phyloP scores from a whole-genome alignment of 768 basidiomycete species.

The Chlorophyllum brunneum region DNA sequence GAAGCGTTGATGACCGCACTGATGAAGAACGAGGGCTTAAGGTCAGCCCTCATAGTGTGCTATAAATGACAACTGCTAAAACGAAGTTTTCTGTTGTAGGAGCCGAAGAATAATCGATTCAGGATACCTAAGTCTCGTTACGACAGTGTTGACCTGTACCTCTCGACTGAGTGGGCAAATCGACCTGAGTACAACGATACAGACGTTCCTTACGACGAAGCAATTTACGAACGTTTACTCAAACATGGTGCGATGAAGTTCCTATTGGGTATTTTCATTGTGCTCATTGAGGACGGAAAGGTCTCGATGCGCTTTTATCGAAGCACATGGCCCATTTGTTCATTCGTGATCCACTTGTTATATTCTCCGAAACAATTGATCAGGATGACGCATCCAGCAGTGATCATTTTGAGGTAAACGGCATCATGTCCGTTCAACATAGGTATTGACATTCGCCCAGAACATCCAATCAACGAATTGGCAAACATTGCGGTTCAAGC shows the following conservation, averaged over 20 bases:
- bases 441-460: constrained; percentile 33
- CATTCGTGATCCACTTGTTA: constrained; percentile 94
- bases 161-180: constrained; percentile 84
- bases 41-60: constrained; percentile 33
- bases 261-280: background rate
- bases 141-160: constrained; percentile 92
- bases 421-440: background rate
- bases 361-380: constrained; percentile 91
- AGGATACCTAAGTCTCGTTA: constrained; percentile 95
- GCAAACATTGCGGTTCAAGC: constrained; percentile 99
- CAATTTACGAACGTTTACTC: constrained; percentile 67
- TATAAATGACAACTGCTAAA: background rate
- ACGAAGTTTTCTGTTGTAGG: constrained; percentile 40
- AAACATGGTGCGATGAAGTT: constrained; percentile 59
- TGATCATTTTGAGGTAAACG: constrained; percentile 90
- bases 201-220: constrained; percentile 71
- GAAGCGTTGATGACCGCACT: constrained; percentile 97
- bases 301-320: constrained; percentile 81
- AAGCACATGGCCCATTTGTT: constrained; percentile 94
- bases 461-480: constrained; percentile 99
- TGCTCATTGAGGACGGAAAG: constrained; percentile 33
- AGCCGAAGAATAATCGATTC: constrained; percentile 68
- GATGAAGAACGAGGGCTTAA: constrained; percentile 90
- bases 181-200: constrained; percentile 94
- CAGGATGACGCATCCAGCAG: constrained; percentile 85